phyloP scores from a whole-genome alignment of 75 land plant genomes.

The Cunninghamia lanceolata region DNA sequence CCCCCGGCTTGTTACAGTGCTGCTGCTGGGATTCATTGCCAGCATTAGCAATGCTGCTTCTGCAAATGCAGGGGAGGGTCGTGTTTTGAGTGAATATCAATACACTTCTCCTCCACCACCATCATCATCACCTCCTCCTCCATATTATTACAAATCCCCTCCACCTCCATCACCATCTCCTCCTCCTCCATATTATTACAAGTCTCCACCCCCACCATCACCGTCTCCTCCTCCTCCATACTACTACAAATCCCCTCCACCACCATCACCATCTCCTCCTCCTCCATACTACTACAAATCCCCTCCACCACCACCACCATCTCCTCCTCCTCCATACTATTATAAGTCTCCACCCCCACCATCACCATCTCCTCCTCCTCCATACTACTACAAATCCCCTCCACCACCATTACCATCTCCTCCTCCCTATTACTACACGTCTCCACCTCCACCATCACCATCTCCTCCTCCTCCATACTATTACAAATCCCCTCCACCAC shows the following conservation, averaged over 20 bases:
- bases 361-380: conserved; percentile 13
- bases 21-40: neutral
- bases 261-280: conserved; percentile 8
- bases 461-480: conserved; percentile 15
- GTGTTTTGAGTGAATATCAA: neutral
- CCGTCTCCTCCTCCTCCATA: conserved; percentile 19
- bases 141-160: conserved; percentile 30
- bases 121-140: conserved; percentile 26
- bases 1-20: neutral
- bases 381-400: conserved; percentile 6
- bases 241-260: conserved; percentile 32
- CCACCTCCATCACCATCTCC: conserved; percentile 26
- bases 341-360: conserved; percentile 34
- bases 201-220: conserved; percentile 40
- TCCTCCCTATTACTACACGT: conserved; percentile 21
- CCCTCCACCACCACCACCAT: conserved; percentile 21
- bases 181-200: conserved; percentile 29
- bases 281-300: conserved; percentile 32
- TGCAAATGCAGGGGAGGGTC: neutral
- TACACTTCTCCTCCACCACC: conserved; percentile 39
- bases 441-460: conserved; percentile 24
- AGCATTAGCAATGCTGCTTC: neutral
- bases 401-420: conserved; percentile 27
- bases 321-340: conserved; percentile 16
- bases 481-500: conserved; percentile 25